phyloP scores from a whole-genome alignment of 345 rosid genomes.

The Citrus unshiu region DNA sequence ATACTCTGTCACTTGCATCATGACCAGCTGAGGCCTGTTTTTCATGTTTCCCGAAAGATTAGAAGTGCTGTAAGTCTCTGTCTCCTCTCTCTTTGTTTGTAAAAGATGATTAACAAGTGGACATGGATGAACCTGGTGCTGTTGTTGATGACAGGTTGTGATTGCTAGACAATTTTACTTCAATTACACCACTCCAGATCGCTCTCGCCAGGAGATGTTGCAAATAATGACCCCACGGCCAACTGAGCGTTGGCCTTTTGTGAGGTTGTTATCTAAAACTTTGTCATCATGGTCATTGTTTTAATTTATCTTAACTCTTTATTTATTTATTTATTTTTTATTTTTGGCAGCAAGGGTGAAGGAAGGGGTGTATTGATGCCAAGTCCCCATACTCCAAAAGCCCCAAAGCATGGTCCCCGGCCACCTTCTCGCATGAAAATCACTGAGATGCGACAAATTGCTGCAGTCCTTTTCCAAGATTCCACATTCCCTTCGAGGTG shows the following conservation, averaged over 20 bases:
- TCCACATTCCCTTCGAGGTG: slow-evolving; percentile 69
- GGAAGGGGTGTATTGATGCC: slow-evolving; percentile 37
- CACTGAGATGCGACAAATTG: slow-evolving; percentile 73
- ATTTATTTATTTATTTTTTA: background rate
- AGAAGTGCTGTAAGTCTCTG: slow-evolving; percentile 70
- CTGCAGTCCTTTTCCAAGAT: slow-evolving; percentile 93
- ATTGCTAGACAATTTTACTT: slow-evolving; percentile 78
- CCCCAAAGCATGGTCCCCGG: slow-evolving; percentile 90
- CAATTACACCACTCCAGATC: slow-evolving; percentile 91
- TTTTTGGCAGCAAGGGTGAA: slow-evolving; percentile 56
- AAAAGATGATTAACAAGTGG: background rate
- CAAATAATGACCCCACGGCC: slow-evolving; percentile 72
- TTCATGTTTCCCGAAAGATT: slow-evolving; percentile 80
- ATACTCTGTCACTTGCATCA: slow-evolving; percentile 90
- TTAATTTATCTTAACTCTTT: background rate
- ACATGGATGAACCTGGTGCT: background rate
- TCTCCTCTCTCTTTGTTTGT: background rate
- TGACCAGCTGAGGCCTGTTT: slow-evolving; percentile 85
- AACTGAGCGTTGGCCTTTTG: slow-evolving; percentile 82
- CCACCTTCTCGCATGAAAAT: slow-evolving; percentile 73
- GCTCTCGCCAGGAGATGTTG: slow-evolving; percentile 81
- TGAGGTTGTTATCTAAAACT: slow-evolving; percentile 36
- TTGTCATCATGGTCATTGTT: background rate
- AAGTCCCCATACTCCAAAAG: slow-evolving; percentile 84
- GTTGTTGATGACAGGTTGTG: slow-evolving; percentile 47